Evolutionary conservation across 805 yeast species (phyloP), one percentile per base, ranked within the genome.

Genomic region (Teunomyces tritomae): DNA sequence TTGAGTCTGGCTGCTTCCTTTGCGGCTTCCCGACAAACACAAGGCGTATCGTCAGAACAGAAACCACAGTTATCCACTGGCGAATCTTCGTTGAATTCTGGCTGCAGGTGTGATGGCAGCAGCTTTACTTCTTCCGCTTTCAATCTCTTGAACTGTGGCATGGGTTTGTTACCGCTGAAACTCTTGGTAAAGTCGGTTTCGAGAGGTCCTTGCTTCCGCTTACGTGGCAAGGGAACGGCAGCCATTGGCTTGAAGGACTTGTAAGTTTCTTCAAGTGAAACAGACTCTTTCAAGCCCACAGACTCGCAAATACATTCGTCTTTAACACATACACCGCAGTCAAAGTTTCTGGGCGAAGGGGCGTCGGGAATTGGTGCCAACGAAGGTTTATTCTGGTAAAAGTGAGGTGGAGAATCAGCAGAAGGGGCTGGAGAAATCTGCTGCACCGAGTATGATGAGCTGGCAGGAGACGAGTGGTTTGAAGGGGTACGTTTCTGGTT

Each of bases 1-100:
- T 62, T 66, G 48, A 74, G 58, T 13, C 63, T 55, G 3, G 75
- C 78, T 1, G 77, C 78, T 57, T 77, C 82, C 54, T 74, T 72
- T 2, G 82, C 84, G 13, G 81, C 87, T 56, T 89, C 97, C 26
- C 92, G 80, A 63, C 97, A 92, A 2, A 92, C 87, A 67, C 98
- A 92, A 2, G 96, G 91, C 0, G 96, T 84, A 55, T 84, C 94
- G 55, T 88, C 96, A 0, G 96, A 82, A 61, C 98, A 92, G 65
- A 92, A 91, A 0, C 98, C 98, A 67, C 98, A 92, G 49, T 86
- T 82, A 54, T 87, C 95, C 50, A 76, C 73, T 5, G 82, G 78
- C 1, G 80, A 77, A 33, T 67, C 66, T 43, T 76, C 80, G 50
- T 74, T 68, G 48, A 74, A 71, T 6, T 8, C 44, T 30, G 39